Evolutionary conservation across 2,329 filamentous ascomycete genomes (phyloP), one percentile per base, ranked within the genome.

Genomic region (Fusarium sarcochroum): DNA sequence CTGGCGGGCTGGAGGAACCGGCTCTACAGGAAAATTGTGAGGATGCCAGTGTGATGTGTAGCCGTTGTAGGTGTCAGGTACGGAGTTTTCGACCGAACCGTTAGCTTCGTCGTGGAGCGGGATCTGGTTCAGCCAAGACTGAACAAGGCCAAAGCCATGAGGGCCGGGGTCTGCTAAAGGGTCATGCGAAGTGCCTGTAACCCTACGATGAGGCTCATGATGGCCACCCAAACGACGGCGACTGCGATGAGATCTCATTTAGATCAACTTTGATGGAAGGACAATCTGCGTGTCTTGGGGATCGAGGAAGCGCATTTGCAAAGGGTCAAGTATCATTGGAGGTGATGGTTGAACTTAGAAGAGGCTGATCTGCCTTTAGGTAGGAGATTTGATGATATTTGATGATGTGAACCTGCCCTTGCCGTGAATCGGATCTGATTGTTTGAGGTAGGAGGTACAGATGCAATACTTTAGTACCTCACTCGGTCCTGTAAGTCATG

Each of bases 41-140:
- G 69, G 59, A 4, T 56, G 52, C 63, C 59, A 68, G 7, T 5
- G 32, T 35, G 46, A 17, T 13, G 30, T n/a, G 30, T 32, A 41
- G 14, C 20, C 21, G 5, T 35, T n/a, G 11, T 35, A 38, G 21
- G 37, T 8, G n/a, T 30, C 20, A 18, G 50, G 30, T 30, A 18
- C 7, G 18, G 41, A 21, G 18, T 37, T 9, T 13, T 56, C 32
- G n/a, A 7, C 14, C n/a, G 18, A 38, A 18, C 37, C 46, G 14
- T 30, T 13, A 17, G 27, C 50, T 25, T 37, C 52, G 48, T 35
- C 18, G 17, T 48, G 17, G 18, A 34, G n/a, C 11, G 20, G 32
- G 32, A 52, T 27, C 34, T 56, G 44, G 21, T 49, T 41, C 38
- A 70, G 25, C 68, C 68, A 70, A 52, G 53, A 50, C 20, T 49